phyloP scores from a whole-genome alignment of 2,329 filamentous ascomycete genomes.

The Cryphonectria nitschkei region DNA sequence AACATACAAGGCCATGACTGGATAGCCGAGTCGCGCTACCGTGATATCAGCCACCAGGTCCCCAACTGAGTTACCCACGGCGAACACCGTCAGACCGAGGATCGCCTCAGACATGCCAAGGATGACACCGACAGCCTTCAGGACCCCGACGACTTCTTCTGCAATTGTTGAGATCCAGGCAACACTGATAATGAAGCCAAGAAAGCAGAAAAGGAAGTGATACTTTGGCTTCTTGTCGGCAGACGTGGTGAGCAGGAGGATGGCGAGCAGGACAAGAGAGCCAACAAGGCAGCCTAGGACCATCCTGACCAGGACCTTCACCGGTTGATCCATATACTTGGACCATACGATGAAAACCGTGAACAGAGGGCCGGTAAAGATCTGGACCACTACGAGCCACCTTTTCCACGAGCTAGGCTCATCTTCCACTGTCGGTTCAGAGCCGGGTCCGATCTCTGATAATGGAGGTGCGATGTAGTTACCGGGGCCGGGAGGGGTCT shows the following conservation, averaged over 20 bases:
- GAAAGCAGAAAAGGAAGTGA: constrained; percentile 79
- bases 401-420: constrained; percentile 75
- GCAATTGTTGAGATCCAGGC: constrained; percentile 97
- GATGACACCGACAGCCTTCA: constrained; percentile 92
- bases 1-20: constrained; percentile 84
- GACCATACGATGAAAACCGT: constrained; percentile 77
- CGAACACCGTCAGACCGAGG: constrained; percentile 92
- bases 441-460: constrained; percentile 11
- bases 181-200: constrained; percentile 89
- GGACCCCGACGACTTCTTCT: constrained; percentile 90
- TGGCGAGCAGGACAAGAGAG: constrained; percentile 68
- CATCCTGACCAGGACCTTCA: constrained; percentile 57
- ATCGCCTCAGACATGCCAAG: constrained; percentile 93
- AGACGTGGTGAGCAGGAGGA: constrained; percentile 71
- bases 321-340: constrained; percentile 59
- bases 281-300: constrained; percentile 67
- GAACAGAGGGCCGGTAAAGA: constrained; percentile 87
- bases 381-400: constrained; percentile 85
- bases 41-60: constrained; percentile 95
- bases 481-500: neutral
- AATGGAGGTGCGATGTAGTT: constrained; percentile 30
- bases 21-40: constrained; percentile 88
- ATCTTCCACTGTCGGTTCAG: constrained; percentile 33
- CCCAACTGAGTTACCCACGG: constrained; percentile 91
- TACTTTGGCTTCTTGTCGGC: constrained; percentile 70